Conservation (phyloP, 371 early-diverging fungal species). For the Cokeromyces recurvatus region DNA sequence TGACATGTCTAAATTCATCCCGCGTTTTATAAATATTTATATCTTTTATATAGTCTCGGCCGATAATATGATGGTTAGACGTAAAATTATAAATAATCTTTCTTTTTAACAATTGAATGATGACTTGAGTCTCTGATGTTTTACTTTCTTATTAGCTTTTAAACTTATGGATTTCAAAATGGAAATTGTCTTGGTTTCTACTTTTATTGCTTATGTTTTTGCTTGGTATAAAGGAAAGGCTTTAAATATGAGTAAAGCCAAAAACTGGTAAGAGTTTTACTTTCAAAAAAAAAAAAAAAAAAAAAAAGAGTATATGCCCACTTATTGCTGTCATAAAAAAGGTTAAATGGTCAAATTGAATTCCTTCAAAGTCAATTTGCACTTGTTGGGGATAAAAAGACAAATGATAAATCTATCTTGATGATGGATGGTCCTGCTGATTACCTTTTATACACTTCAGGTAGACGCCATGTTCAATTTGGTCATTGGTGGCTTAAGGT, state of each 20-base stretch:
- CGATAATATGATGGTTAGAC: slow-evolving; percentile 10
- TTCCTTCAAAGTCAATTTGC: slow-evolving; percentile 55
- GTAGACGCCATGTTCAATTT: slow-evolving; percentile 64
- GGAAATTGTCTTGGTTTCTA: slow-evolving; percentile 20
- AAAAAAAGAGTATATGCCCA: background rate
- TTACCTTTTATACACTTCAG: slow-evolving; percentile 68
- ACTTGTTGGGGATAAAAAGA: slow-evolving; percentile 58
- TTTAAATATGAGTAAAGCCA: slow-evolving; percentile 28
- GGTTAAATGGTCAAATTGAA: slow-evolving; percentile 30
- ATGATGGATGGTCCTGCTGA: slow-evolving; percentile 70
- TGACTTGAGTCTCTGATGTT: too few relatives aligned
- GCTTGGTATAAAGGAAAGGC: slow-evolving; percentile 30
- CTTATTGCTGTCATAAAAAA: too few relatives aligned
- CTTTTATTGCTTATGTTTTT: slow-evolving; percentile 19
- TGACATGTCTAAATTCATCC: too few relatives aligned
- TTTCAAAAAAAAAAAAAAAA: too few relatives aligned
- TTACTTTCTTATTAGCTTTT: slow-evolving; percentile 11
- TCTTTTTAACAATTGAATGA: too few relatives aligned
- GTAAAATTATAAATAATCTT: too few relatives aligned
- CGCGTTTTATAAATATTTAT: too few relatives aligned
- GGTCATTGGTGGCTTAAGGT: slow-evolving; percentile 67
- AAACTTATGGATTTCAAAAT: slow-evolving; percentile 24
- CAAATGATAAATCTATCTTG: slow-evolving; percentile 33
- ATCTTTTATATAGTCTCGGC: background rate
- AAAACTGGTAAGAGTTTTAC: slow-evolving; percentile 41